Evolutionary conservation across 2,329 filamentous ascomycete species (phyloP), one percentile per base, ranked within the genome.

Genomic region (Neofusicoccum laricinum): DNA sequence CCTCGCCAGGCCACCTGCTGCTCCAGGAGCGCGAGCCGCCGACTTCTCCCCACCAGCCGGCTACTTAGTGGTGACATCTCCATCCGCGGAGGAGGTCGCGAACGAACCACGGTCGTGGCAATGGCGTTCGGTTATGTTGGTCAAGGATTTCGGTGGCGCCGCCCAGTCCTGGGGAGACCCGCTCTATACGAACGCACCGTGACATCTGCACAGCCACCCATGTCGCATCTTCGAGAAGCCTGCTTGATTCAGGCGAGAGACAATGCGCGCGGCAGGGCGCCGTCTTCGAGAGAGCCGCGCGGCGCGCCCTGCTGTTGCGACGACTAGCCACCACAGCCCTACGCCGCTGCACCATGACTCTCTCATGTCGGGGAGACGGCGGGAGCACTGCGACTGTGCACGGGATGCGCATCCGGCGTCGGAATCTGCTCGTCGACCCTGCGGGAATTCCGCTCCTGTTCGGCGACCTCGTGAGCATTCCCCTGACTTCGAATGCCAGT

Each of bases 121-220:
- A 17, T 21, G 41, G 55, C 55, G 40, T 57, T 57, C 55, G 40
- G 40, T 17, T 36, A 15, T n/a, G 15, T 4, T 10, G 15, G 30
- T 19, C 55, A 59, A 59, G 55, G 40, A 46, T 59, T 46, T 46
- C 30, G 25, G 55, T 59, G 55, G 55, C 55, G 55, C 30, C 21
- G 55, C 55, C 55, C 25, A 46, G 40, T 58, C 2, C 46, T 40
- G 40, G 55, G 55, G 40, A 15, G 21, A 34, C 55, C 55, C 55
- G 40, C 41, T 46, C 41, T 34, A 46, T 46, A 46, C 55, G 41
- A 59, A 21, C 17, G 17, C 38, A 2, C 21, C 11, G 53, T 38
- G 36, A 14, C 30, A 21, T 36, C 10, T 36, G 41, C 55, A 59
- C 55, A 36, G 55, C 55, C 55, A 59, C 55, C 40, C 10, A 21